Evolutionary conservation across 257 asterid genomes (phyloP).

Genomic region (Nicotiana otophora): DNA sequence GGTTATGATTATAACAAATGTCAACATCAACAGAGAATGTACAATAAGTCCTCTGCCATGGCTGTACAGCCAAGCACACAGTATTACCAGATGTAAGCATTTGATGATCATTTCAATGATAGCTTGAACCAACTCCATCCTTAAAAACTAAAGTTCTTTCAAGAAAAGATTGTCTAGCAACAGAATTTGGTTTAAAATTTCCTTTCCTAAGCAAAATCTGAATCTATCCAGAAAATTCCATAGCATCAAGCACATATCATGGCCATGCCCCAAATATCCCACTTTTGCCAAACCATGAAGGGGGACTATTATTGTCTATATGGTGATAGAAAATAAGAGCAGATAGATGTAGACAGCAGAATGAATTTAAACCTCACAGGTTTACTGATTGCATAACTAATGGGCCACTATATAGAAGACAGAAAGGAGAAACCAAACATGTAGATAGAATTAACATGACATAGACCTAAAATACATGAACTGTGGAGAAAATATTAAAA

Average conservation of each 20-base stretch:
- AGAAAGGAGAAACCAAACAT: neutral
- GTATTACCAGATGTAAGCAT: neutral
- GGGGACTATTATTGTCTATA: neutral
- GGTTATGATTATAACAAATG: neutral
- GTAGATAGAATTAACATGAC: neutral
- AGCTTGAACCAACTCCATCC: neutral
- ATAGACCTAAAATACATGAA: neutral
- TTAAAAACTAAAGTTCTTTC: neutral
- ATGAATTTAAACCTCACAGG: neutral
- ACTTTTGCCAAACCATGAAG: neutral
- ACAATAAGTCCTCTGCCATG: neutral
- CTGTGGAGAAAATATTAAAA: neutral
- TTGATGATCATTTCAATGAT: neutral
- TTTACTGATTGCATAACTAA: neutral
- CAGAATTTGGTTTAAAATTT: neutral
- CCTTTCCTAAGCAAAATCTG: neutral
- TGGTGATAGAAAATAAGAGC: neutral
- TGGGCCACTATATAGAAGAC: neutral
- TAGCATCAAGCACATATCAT: neutral
- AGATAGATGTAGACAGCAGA: neutral
- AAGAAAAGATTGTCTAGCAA: neutral
- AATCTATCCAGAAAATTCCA: neutral
- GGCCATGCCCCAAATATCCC: neutral
- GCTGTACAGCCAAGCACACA: neutral
- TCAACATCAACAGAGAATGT: neutral